A percentile compares a stretch with the other conserved stretches of the same genome.
These are phyloP conservation scores for Coniella vitis DNA, from an alignment of 2,329 filamentous ascomycete species.

Conservation along the genomic window DNA sequence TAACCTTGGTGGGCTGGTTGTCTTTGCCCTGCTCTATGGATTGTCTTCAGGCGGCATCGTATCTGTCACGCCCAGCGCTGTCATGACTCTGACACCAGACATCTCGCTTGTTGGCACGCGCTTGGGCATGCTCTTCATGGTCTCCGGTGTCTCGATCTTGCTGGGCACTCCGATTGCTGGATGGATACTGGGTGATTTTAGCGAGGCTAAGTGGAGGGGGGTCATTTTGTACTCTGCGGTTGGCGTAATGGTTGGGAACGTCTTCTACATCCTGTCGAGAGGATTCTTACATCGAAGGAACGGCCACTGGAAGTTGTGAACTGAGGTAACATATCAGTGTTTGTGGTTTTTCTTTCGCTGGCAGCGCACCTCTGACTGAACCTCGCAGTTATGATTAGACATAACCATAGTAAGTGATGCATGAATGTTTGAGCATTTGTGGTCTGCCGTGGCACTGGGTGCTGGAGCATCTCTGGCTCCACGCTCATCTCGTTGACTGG, in stretches of 20 bases:
- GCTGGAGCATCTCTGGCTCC: too few relatives aligned
- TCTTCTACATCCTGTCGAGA: slow-evolving; percentile 19
- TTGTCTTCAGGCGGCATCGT: slow-evolving; percentile 38
- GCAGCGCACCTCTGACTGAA: background rate
- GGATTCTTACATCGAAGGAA: slow-evolving; percentile 20
- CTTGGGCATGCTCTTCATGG: slow-evolving; percentile 34
- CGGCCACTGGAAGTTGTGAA: slow-evolving; percentile 11
- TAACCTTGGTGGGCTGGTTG: slow-evolving; percentile 29
- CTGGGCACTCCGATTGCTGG: slow-evolving; percentile 43
- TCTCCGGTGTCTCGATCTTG: slow-evolving; percentile 42
- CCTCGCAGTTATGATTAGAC: too few relatives aligned
- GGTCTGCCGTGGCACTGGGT: too few relatives aligned
- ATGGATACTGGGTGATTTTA: slow-evolving; percentile 32
- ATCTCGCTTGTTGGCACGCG: slow-evolving; percentile 31
- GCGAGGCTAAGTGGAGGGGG: slow-evolving; percentile 24
- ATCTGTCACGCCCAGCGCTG: slow-evolving; percentile 32
- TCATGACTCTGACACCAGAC: slow-evolving; percentile 31
- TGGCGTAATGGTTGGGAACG: slow-evolving; percentile 22
- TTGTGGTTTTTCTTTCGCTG: background rate
- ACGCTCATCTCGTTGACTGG: too few relatives aligned
- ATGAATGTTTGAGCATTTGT: too few relatives aligned
- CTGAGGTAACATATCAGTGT: background rate
- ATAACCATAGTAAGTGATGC: too few relatives aligned
- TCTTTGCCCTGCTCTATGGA: slow-evolving; percentile 39
- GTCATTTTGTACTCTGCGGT: slow-evolving; percentile 27